These are phyloP conservation scores for Westerdykella ornata DNA, from an alignment of 2,329 filamentous ascomycete genomes.

Conservation along the genomic window DNA sequence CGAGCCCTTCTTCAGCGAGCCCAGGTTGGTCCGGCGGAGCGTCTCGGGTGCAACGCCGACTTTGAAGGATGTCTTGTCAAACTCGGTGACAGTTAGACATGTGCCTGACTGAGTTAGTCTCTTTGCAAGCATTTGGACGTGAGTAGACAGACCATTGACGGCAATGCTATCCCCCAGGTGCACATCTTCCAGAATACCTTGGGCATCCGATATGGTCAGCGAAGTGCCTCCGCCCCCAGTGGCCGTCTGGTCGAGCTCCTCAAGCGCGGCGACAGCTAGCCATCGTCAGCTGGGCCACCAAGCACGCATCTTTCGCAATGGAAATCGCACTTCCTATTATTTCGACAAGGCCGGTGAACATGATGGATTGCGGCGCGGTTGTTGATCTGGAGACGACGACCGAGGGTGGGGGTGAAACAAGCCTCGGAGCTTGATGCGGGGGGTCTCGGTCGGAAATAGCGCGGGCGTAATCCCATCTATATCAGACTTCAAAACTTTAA, in stretches of 20 bases:
- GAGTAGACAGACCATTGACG: constrained; percentile 62
- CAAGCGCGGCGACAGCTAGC: constrained; percentile 74
- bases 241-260: constrained; percentile 67
- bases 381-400: not conserved
- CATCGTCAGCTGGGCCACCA: constrained; percentile 25
- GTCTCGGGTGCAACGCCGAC: constrained; percentile 95
- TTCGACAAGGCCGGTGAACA: constrained; percentile 74
- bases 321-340: constrained; percentile 69
- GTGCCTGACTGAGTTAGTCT: constrained; percentile 47
- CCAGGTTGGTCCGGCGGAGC: constrained; percentile 91
- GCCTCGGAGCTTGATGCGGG: not conserved
- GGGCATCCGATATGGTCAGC: constrained; percentile 71
- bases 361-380: constrained; percentile 39
- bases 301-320: not conserved
- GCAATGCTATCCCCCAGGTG: constrained; percentile 89
- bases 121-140: not conserved
- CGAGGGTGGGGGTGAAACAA: constrained; percentile 13
- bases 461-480: too few relatives aligned
- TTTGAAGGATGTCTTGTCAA: constrained; percentile 62
- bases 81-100: constrained; percentile 84
- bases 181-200: constrained; percentile 73
- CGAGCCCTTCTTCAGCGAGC: constrained; percentile 57
- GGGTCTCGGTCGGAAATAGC: not conserved
- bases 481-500: too few relatives aligned
- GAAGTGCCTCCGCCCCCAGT: constrained; percentile 74